These are phyloP conservation scores for Chaetothyriales sp. DNA, from an alignment of 2,329 filamentous ascomycete species.

Conservation along the genomic window DNA sequence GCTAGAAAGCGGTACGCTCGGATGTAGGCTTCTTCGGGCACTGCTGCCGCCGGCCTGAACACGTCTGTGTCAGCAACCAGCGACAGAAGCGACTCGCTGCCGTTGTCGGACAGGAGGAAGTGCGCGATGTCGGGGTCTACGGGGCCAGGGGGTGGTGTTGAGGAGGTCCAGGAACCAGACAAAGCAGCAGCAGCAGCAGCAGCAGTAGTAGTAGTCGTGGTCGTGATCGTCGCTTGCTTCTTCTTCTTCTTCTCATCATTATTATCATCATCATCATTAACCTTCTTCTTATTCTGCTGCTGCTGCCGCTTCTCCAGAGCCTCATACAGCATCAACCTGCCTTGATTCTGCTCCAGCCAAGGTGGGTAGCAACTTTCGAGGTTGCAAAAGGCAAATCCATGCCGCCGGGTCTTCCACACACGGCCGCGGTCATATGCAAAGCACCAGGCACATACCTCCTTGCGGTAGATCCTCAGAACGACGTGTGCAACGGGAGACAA, in stretches of 20 bases:
- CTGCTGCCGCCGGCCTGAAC: background rate
- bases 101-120: slow-evolving; percentile 1
- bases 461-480: slow-evolving; percentile 4
- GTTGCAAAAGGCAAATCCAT: slow-evolving; percentile 6
- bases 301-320: background rate
- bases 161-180: background rate
- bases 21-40: slow-evolving; percentile 1
- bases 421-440: slow-evolving; percentile 9
- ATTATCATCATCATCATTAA: too few species aligned
- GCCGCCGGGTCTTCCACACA: slow-evolving; percentile 7
- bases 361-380: slow-evolving; percentile 1
- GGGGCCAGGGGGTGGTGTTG: background rate
- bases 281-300: too few species aligned
- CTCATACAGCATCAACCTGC: background rate
- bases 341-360: slow-evolving; percentile 1
- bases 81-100: background rate
- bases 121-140: slow-evolving; percentile 3
- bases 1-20: slow-evolving; percentile 3
- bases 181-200: background rate
- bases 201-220: too few species aligned
- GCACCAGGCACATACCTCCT: slow-evolving; percentile 10
- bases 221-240: too few species aligned
- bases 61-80: background rate
- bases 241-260: too few species aligned
- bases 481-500: slow-evolving; percentile 5